phyloP scores from a whole-genome alignment of 768 basidiomycete genomes.

The Boletus fagicola region DNA sequence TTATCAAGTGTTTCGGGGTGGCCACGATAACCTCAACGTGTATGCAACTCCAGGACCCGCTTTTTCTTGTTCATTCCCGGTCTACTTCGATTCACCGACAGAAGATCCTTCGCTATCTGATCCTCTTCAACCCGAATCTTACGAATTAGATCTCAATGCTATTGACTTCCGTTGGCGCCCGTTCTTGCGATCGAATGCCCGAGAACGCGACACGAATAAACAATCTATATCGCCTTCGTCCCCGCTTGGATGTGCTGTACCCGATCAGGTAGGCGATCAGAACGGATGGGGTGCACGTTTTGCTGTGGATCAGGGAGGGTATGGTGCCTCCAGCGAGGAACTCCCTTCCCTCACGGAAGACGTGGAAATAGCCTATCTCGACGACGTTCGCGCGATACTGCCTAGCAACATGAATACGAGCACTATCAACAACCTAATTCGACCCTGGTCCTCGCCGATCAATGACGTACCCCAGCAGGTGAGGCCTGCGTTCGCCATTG shows the following conservation, averaged over 20 bases:
- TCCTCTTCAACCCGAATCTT: conserved; percentile 36
- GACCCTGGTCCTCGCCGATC: conserved; percentile 8
- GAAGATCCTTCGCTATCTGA: conserved; percentile 46
- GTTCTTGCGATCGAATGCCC: conserved; percentile 37
- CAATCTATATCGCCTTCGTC: background rate
- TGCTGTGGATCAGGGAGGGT: conserved; percentile 6
- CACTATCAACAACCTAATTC: background rate
- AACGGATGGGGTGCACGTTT: conserved; percentile 13
- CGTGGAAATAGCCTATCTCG: conserved; percentile 8
- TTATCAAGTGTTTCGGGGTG: conserved; percentile 1
- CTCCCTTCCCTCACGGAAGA: conserved; percentile 7
- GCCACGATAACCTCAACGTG: conserved; percentile 13
- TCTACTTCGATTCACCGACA: conserved; percentile 53
- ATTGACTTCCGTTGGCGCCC: conserved; percentile 59
- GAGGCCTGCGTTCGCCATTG: conserved; percentile 18
- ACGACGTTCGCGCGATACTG: background rate
- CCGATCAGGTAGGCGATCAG: conserved; percentile 19
- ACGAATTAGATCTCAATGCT: conserved; percentile 38
- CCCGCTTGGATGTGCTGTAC: background rate
- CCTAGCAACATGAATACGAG: conserved; percentile 11
- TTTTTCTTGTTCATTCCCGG: conserved; percentile 29
- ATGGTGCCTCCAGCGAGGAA: conserved; percentile 15
- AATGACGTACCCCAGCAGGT: conserved; percentile 16
- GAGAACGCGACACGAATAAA: conserved; percentile 3
- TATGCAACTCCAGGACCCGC: conserved; percentile 54